Evolutionary conservation across 2,329 filamentous ascomycete species (phyloP), one percentile per base, ranked within the genome.

Genomic region (Capronia epimyces): DNA sequence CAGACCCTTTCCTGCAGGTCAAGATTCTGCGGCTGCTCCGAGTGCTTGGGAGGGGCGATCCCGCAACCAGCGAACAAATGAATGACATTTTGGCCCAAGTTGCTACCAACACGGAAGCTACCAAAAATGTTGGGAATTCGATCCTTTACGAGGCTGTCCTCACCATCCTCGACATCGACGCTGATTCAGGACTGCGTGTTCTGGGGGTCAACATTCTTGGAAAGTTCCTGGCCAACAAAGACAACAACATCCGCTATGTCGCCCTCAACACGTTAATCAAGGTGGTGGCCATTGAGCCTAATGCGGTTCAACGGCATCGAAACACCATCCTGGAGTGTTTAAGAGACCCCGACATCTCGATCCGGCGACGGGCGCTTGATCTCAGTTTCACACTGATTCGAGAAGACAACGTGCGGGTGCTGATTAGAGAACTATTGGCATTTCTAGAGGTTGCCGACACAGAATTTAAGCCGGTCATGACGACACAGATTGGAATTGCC

Each of bases 241-340:
- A 98, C 71, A 98, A 98, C 76, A 98, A 98, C 67, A 98, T 98
- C 63, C 86, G 93, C 69, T 98, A 98, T 65, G 93, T 98, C 45
- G 93, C 93, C 15, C 76, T 98, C 45, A 98, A 98, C 70, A 98
- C 93, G 0, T 75, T 98, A 43, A 94, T 96, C 72, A 97, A 96
- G 71, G 93, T 98, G 15, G 93, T 98, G 41, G 93, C 93, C 3
- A 90, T 98, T 43, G 93, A 98, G 67, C 93, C 93, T 12, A 97
- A 97, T 66, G 93, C 93, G 2, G 93, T 98, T 1, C 93, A 98
- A 69, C 80, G 93, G 66, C 93, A 98, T 69, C 83, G 94, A 49
- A 98, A 97, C 72, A 98, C 93, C 1, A 97, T 98, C 56, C 74
- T 98, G 29, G 93, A 98, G 68, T 98, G 93, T 71, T 73, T 98